Evolutionary conservation across 371 early-diverging fungal genomes (phyloP).

Genomic region (Blakeslea trispora): DNA sequence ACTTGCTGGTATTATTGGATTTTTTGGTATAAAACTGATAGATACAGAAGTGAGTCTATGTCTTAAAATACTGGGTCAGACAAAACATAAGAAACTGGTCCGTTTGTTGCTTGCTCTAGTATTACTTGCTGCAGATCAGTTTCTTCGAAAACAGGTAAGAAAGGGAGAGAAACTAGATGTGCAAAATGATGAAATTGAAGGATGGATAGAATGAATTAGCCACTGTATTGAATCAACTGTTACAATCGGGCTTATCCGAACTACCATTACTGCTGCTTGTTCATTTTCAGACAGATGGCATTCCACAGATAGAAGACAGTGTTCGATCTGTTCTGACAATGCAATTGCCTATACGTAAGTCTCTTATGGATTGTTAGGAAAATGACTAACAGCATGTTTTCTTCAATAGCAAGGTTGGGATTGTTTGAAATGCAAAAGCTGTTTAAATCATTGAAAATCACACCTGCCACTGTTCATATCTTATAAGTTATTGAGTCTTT

Average conservation of each 20-base stretch:
- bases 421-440: constrained; percentile 54
- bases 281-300: constrained; percentile 45
- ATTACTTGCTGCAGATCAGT: constrained; percentile 24
- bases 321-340: constrained; percentile 41
- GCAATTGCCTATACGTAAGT: constrained; percentile 52
- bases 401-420: constrained; percentile 39
- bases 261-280: constrained; percentile 41
- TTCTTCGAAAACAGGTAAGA: constrained; percentile 25
- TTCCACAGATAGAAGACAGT: constrained; percentile 38
- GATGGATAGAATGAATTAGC: constrained; percentile 24
- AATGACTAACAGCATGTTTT: constrained; percentile 3
- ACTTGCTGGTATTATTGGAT: constrained; percentile 40
- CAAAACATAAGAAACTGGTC: constrained; percentile 30
- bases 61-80: constrained; percentile 21
- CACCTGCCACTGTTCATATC: background rate
- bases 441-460: constrained; percentile 20
- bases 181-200: no score
- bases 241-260: constrained; percentile 40
- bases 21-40: constrained; percentile 41
- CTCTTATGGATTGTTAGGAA: background rate
- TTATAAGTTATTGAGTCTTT: background rate
- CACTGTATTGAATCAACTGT: constrained; percentile 22
- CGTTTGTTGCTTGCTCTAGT: constrained; percentile 20
- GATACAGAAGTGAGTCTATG: constrained; percentile 31
- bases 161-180: background rate